Conservation (phyloP, 495 filamentous ascomycete species). For the Thermothielavioides terrestris region DNA sequence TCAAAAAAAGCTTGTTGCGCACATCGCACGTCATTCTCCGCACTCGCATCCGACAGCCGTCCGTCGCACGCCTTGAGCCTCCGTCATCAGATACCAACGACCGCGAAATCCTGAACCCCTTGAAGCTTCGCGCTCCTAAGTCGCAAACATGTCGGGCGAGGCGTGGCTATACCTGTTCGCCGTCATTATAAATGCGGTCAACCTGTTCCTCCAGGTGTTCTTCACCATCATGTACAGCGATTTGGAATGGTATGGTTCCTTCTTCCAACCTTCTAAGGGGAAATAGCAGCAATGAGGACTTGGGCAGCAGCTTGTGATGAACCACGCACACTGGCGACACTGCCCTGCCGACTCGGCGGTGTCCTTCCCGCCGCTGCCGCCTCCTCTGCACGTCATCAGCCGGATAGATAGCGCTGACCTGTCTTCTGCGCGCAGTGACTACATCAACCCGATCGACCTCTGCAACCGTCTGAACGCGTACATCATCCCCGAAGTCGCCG, state of each 20-base stretch:
- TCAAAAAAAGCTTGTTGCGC: too few species aligned
- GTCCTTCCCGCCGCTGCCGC: too few species aligned
- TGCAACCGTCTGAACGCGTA: conserved; percentile 99
- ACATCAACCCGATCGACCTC: conserved; percentile 99
- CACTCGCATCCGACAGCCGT: background rate
- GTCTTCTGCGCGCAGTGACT: conserved; percentile 56
- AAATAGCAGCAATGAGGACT: too few species aligned
- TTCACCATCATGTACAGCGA: conserved; percentile 99
- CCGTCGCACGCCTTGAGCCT: background rate
- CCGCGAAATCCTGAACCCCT: background rate
- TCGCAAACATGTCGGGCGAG: conserved; percentile 87
- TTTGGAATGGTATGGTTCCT: conserved; percentile 91
- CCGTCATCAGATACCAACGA: background rate
- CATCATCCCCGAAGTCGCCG: conserved; percentile 96
- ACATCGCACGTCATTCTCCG: conserved; percentile 1
- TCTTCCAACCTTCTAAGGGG: too few species aligned
- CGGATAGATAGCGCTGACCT: background rate
- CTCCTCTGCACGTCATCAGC: too few species aligned
- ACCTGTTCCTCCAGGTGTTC: conserved; percentile 99
- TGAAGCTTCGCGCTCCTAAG: background rate
- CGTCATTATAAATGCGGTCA: conserved; percentile 99
- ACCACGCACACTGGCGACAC: too few species aligned
- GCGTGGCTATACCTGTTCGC: conserved; percentile 98
- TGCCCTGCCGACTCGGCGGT: background rate
- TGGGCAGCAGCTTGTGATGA: too few species aligned